Evolutionary conservation across 2,329 filamentous ascomycete species (phyloP).

Genomic region (Ophiostoma sp.): DNA sequence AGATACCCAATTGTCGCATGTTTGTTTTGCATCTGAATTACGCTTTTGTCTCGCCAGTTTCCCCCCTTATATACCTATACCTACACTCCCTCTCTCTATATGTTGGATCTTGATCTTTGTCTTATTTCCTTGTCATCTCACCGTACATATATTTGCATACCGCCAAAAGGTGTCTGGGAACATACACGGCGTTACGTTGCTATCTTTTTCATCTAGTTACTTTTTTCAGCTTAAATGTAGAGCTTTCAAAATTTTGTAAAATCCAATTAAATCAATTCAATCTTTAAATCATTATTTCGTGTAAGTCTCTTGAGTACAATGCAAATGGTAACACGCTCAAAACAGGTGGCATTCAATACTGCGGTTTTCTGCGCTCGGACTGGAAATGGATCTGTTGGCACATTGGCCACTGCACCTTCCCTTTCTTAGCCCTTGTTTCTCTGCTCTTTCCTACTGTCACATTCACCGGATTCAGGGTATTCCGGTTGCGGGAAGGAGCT

Average conservation of each 20-base stretch:
- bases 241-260: neutral
- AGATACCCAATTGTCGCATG: neutral
- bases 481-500: neutral
- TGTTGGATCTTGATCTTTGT: neutral
- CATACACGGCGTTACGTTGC: constrained; percentile 1
- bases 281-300: neutral
- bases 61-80: neutral
- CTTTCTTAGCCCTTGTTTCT: neutral
- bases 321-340: neutral
- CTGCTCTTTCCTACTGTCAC: neutral
- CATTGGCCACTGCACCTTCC: neutral
- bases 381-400: neutral
- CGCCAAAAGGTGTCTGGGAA: neutral
- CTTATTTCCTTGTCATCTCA: neutral
- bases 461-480: neutral
- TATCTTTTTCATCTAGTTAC: neutral
- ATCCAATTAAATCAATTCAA: neutral
- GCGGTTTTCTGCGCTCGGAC: neutral
- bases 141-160: neutral
- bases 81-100: neutral
- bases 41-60: neutral
- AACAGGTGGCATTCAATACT: neutral
- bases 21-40: neutral
- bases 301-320: neutral
- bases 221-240: neutral